A percentile compares a stretch with the other conserved stretches of the same genome.
Evolutionary conservation across 257 asterid species (phyloP).

Genomic region (Ilex asprella): DNA sequence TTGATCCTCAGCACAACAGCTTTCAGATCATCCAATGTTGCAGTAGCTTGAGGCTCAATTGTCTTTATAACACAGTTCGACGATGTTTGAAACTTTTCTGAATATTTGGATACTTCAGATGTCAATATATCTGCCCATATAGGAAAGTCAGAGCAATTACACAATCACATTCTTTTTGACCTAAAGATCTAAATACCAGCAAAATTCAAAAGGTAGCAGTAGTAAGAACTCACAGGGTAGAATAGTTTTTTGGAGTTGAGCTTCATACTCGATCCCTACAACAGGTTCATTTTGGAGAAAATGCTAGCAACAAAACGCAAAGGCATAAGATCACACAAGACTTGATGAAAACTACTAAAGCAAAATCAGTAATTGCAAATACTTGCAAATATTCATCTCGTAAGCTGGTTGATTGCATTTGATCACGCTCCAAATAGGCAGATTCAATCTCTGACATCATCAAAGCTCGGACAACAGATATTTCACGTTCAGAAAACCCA

Average conservation of each 20-base stretch:
- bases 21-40: conserved; percentile 62
- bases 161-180: background rate
- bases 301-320: conserved; percentile 48
- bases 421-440: conserved; percentile 88
- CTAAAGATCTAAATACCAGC: conserved; percentile 5
- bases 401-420: conserved; percentile 77
- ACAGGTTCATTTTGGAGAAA: conserved; percentile 92
- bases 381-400: conserved; percentile 94
- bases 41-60: conserved; percentile 80
- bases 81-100: conserved; percentile 66
- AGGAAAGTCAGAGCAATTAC: conserved; percentile 3
- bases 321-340: conserved; percentile 16
- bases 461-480: conserved; percentile 68
- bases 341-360: conserved; percentile 6
- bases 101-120: conserved; percentile 74
- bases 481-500: conserved; percentile 93
- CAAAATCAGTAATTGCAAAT: conserved; percentile 2
- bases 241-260: conserved; percentile 85
- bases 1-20: conserved; percentile 57
- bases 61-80: conserved; percentile 79
- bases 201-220: conserved; percentile 5
- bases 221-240: conserved; percentile 61
- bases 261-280: conserved; percentile 86
- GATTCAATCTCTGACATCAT: conserved; percentile 93
- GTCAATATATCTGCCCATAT: conserved; percentile 56